Evolutionary conservation across 148 eudicot species (phyloP).

Genomic region (Drosera capensis): DNA sequence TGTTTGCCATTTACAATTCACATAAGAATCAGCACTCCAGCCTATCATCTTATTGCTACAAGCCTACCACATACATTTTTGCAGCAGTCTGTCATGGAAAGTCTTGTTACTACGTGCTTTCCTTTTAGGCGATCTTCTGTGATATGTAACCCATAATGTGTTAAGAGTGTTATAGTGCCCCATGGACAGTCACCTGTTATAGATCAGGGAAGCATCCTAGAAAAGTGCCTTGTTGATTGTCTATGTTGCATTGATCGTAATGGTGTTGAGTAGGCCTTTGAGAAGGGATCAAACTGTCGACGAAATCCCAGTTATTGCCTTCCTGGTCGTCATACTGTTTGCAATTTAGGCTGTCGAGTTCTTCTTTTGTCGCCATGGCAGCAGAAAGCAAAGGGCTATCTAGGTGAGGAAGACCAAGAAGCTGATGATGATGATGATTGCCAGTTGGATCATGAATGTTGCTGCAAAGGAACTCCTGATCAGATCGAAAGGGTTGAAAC

Average conservation of each 20-base stretch:
- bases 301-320: constrained; percentile 31
- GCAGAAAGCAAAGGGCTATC: constrained; percentile 45
- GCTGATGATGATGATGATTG: constrained; percentile 5
- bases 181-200: too few species aligned
- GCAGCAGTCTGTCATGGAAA: too few species aligned
- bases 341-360: not conserved
- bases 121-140: too few species aligned
- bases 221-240: constrained; percentile 19
- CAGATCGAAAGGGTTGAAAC: constrained; percentile 8
- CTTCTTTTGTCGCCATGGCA: constrained; percentile 19
- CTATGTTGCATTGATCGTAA: constrained; percentile 20
- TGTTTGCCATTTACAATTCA: too few species aligned
- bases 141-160: too few species aligned
- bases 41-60: too few species aligned
- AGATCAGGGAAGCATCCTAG: constrained; percentile 41
- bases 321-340: constrained; percentile 16
- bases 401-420: constrained; percentile 32
- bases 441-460: not conserved
- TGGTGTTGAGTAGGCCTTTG: constrained; percentile 16
- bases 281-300: constrained; percentile 28
- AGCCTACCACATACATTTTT: too few species aligned
- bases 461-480: constrained; percentile 13
- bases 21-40: too few species aligned
- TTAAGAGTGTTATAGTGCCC: too few species aligned
- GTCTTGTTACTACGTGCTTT: too few species aligned